Evolutionary conservation across 2,329 filamentous ascomycete genomes (phyloP), one percentile per base, ranked within the genome.

Genomic region (Ophiostoma tasmaniense): DNA sequence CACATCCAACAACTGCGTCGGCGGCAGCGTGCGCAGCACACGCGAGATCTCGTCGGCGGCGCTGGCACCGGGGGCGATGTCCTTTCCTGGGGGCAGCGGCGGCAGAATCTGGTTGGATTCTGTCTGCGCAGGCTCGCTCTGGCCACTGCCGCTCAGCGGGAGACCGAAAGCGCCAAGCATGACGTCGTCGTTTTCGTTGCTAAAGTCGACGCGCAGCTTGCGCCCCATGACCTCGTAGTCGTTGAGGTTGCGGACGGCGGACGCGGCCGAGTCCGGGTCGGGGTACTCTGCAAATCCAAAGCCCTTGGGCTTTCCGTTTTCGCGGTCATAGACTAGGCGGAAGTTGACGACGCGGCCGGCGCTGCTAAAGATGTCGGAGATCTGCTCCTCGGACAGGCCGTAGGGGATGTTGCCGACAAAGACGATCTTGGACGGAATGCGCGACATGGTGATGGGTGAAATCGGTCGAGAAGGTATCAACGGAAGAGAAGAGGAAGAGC

Each of bases 251-350:
- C 94, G 90, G 65, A 98, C 94, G 2, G 95, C 95, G 1, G 93
- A 96, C 50, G 94, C 92, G 39, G 95, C 95, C 33, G 93, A 89
- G 75, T 89, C 87, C 88, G 70, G 89, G 76, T 98, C 95, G 68
- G 92, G 90, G 76, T 96, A 99, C 78, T 98, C 94, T 75, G 93
- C 91, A 75, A 98, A 99, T 45, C 95, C 95, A 77, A 97, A 99
- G 22, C 95, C 95, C 79, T 97, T 98, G 0, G 95, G 93, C 69
- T 92, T 89, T 59, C 94, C 93, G 2, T 93, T 97, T 76, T 98
- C 94, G 67, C 93, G 90, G 81, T 98, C 96, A 79, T 97, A 96
- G 73, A 98, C 94, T 66, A 98, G 85, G 67, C 94, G 88, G 78
- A 98, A 98, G 77, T 91, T 94, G 70, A 96, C 84, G 1, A 98